Evolutionary conservation across 352 stramenopile species (phyloP).

Genomic region (Phytopythium ostracodes): DNA sequence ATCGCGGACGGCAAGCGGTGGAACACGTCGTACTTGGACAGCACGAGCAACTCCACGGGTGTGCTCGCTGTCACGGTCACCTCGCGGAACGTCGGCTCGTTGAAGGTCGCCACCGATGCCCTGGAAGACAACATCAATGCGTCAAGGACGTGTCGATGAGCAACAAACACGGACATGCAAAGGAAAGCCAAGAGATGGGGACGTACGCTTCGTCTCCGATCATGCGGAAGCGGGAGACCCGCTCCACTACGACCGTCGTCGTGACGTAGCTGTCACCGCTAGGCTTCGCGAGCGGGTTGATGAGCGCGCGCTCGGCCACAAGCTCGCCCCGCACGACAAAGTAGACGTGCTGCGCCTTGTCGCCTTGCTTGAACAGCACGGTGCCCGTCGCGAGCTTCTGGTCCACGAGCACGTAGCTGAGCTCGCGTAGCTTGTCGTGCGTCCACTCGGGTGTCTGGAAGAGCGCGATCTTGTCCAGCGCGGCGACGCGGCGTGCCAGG

Average conservation of each 20-base stretch:
- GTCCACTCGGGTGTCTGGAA: slow-evolving; percentile 79
- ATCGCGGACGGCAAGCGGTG: slow-evolving; percentile 54
- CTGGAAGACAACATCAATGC: slow-evolving; percentile 16
- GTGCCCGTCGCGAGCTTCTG: slow-evolving; percentile 42
- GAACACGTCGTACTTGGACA: slow-evolving; percentile 81
- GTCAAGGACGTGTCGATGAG: background rate
- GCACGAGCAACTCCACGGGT: slow-evolving; percentile 58
- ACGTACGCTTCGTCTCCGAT: slow-evolving; percentile 73
- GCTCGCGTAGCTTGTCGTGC: slow-evolving; percentile 56
- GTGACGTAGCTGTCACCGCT: slow-evolving; percentile 12
- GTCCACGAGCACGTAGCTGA: slow-evolving; percentile 69
- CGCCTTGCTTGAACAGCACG: slow-evolving; percentile 52
- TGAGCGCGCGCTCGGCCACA: slow-evolving; percentile 45
- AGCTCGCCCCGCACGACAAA: slow-evolving; percentile 71
- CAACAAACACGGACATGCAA: background rate
- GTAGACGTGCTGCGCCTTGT: slow-evolving; percentile 60
- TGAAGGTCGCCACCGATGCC: slow-evolving; percentile 57
- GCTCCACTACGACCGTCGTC: slow-evolving; percentile 42
- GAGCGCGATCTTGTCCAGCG: slow-evolving; percentile 62
- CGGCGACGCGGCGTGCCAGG: slow-evolving; percentile 45
- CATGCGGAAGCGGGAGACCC: slow-evolving; percentile 53
- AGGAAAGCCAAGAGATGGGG: background rate
- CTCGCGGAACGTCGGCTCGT: slow-evolving; percentile 57
- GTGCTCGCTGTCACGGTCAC: slow-evolving; percentile 62
- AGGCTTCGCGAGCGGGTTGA: slow-evolving; percentile 26